Conservation (phyloP, 225 moss, liverwort and hornwort species). For the Bryum argenteum region DNA sequence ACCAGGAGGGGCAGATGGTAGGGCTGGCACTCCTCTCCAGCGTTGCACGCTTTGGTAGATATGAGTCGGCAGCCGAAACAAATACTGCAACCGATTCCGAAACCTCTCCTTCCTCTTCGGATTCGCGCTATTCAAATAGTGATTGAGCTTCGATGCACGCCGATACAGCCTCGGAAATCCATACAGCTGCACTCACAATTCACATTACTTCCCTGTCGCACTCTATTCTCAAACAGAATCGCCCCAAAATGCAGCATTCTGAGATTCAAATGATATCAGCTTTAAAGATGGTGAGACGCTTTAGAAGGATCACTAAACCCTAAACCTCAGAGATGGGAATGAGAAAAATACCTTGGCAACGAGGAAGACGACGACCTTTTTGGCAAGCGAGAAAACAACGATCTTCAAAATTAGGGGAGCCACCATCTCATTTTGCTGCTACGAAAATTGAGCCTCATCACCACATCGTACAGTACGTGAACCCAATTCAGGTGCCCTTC, state of each 20-base stretch:
- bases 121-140: slow-evolving; percentile 38
- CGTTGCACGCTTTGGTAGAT: slow-evolving; percentile 39
- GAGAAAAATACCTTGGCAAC: slow-evolving; percentile 42
- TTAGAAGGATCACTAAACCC: not conserved
- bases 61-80: slow-evolving; percentile 43
- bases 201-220: not conserved
- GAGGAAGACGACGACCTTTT: slow-evolving; percentile 55
- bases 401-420: slow-evolving; percentile 59
- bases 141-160: slow-evolving; percentile 46
- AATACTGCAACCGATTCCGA: slow-evolving; percentile 40
- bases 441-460: slow-evolving; percentile 10
- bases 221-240: not conserved
- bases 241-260: no score
- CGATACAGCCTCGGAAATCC: slow-evolving; percentile 57
- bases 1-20: slow-evolving; percentile 29
- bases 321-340: slow-evolving; percentile 12
- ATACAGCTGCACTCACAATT: slow-evolving; percentile 38
- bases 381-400: slow-evolving; percentile 53
- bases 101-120: slow-evolving; percentile 32
- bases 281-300: no score
- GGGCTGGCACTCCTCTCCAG: slow-evolving; percentile 53
- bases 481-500: not conserved
- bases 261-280: no score
- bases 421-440: slow-evolving; percentile 54
- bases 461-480: not conserved